Evolutionary conservation across 1,284 basidiomycete genomes (phyloP), one percentile per base, ranked within the genome.

Genomic region (Moniliophthora roreri): DNA sequence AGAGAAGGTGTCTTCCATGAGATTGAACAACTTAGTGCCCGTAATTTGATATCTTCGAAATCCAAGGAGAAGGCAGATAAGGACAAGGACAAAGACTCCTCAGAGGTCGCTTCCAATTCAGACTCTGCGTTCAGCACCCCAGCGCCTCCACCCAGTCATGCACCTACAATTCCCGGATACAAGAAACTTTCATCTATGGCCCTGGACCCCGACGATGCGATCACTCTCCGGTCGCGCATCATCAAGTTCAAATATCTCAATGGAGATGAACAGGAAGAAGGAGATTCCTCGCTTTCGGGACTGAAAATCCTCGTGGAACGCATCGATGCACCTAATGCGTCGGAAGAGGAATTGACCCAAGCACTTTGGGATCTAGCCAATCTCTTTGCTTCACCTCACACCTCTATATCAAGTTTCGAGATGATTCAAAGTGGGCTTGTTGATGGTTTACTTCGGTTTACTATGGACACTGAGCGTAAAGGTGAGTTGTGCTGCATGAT

Each of bases 1-100:
- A 81, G 94, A 40, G 95, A 98, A 70, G 95, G 95, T 15, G 95
- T 98, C 35, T 87, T 96, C 66, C 90, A 95, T 67, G 95, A 97
- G 68, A 87, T 97, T 28, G 92, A 94, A 59, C 69, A 75, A 2
- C 73, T 95, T 24, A 85, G 91, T 10, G 75, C 78, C 11, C 80
- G 87, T 46, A 66, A 78, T 3, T 72, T 95, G 26, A 74, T 75
- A 3, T 74, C 85, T 0, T 60, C 75, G 7, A 85, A 84, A 64
- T 63, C 76, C 8, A 85, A 81, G 59, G 75, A 76, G 3, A 87
- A 82, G 52, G 66, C 69, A 60, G 74, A 78, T 53, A 75, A 76
- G 58, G 75, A 81, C 51, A 75, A 77, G 60, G 69, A 71, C 8
- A 69, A 73, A 51, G 78, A 80, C 41, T 53, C 60, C 6, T 64